Evolutionary conservation across 805 yeast species (phyloP).

Genomic region (Candida hispaniensis): DNA sequence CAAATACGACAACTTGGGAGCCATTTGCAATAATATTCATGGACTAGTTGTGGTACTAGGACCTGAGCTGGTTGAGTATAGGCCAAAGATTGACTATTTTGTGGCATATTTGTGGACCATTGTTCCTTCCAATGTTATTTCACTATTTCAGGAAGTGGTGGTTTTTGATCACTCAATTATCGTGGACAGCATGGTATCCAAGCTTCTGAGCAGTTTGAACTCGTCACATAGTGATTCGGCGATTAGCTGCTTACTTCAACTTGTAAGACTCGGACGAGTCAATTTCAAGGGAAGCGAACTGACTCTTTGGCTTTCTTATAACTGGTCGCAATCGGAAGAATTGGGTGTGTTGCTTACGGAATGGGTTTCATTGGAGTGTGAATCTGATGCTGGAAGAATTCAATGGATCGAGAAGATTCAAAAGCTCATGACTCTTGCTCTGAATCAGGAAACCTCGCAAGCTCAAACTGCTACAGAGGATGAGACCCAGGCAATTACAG

Average conservation of each 20-base stretch:
- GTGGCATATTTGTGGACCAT: conserved; percentile 10
- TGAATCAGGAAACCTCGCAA: conserved; percentile 27
- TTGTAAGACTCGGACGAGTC: conserved; percentile 45
- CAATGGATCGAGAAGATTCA: conserved; percentile 51
- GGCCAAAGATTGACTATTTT: conserved; percentile 6
- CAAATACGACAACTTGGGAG: conserved; percentile 17
- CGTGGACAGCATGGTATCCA: conserved; percentile 23
- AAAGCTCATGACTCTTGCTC: conserved; percentile 17
- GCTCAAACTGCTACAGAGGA: conserved; percentile 18
- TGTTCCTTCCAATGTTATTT: conserved; percentile 11
- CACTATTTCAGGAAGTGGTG: conserved; percentile 33
- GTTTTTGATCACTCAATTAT: conserved; percentile 37
- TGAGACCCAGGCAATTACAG: conserved; percentile 19
- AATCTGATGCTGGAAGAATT: conserved; percentile 6
- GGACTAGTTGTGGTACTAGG: conserved; percentile 13
- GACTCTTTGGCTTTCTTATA: conserved; percentile 51
- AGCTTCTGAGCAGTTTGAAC: conserved; percentile 15
- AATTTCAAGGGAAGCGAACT: conserved; percentile 33
- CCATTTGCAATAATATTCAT: conserved; percentile 8
- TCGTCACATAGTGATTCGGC: conserved; percentile 32
- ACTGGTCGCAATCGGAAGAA: conserved; percentile 34
- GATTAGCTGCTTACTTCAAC: conserved; percentile 46
- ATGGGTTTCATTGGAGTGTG: conserved; percentile 45
- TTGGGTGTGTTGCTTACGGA: conserved; percentile 39
- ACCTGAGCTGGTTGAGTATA: conserved; percentile 7